Conservation (phyloP, 2,329 filamentous ascomycete genomes). For the Penicillium concentricum region DNA sequence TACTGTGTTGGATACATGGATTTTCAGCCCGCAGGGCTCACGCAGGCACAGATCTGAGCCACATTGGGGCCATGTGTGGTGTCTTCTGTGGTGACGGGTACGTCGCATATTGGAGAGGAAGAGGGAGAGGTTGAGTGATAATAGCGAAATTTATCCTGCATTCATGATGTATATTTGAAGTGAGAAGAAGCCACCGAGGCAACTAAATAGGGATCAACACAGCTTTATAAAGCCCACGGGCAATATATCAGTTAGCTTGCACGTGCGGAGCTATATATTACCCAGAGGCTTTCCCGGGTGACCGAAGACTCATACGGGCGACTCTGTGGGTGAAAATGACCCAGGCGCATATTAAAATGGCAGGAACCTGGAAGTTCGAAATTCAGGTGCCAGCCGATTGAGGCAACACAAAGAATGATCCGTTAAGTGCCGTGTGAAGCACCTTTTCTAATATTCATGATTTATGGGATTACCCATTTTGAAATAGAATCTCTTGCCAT, state of each 20-base stretch:
- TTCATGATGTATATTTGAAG: not conserved
- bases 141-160: not conserved
- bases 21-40: constrained; percentile 21
- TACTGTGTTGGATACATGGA: constrained; percentile 15
- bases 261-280: not conserved
- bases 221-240: constrained; percentile 15
- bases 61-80: constrained; percentile 40
- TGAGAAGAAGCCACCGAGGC: not conserved
- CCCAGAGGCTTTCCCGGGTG: constrained; percentile 12
- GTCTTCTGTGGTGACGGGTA: constrained; percentile 30
- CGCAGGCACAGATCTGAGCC: constrained; percentile 24
- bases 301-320: constrained; percentile 19
- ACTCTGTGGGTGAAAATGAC: constrained; percentile 14
- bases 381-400: not conserved
- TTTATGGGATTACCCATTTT: not conserved
- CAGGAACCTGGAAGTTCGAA: not conserved
- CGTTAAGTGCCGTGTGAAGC: not conserved
- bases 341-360: not conserved
- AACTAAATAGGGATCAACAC: not conserved
- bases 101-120: constrained; percentile 23
- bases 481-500: not conserved
- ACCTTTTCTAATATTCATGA: not conserved
- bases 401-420: not conserved
- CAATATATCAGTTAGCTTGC: not conserved
- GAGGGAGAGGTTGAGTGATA: not conserved